Conservation (phyloP, 2,329 filamentous ascomycete species). For the Exophiala sp. region DNA sequence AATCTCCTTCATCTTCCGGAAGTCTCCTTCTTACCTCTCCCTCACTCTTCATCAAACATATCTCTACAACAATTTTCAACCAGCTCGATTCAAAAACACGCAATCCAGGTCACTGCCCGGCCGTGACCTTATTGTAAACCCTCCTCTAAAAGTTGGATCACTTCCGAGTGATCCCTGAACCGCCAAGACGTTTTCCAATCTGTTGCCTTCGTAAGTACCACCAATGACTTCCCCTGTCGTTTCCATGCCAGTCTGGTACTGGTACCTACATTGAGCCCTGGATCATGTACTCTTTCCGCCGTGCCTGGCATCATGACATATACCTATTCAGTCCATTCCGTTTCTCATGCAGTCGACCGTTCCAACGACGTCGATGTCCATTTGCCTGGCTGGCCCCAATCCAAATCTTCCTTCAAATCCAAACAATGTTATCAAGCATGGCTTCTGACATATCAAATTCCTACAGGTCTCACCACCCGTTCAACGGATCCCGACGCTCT, state of each 20-base stretch:
- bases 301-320: not conserved
- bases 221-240: not conserved
- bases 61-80: not conserved
- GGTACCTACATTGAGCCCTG: constrained; percentile 24
- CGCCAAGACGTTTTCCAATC: constrained; percentile 98
- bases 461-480: constrained; percentile 83
- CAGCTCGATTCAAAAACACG: not conserved
- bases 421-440: constrained; percentile 4
- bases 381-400: constrained; percentile 6
- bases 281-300: not conserved
- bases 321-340: not conserved
- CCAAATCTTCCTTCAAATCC: constrained; percentile 5
- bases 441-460: constrained; percentile 16
- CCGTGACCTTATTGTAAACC: constrained; percentile 12
- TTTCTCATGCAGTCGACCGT: constrained; percentile 15
- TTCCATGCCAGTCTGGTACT: constrained; percentile 6
- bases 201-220: constrained; percentile 82
- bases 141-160: constrained; percentile 21
- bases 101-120: constrained; percentile 12
- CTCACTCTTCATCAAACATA: constrained; percentile 5
- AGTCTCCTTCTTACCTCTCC: constrained; percentile 2
- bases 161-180: constrained; percentile 39
- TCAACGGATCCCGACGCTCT: constrained; percentile 93
- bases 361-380: constrained; percentile 8
- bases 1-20: not conserved